phyloP scores from a whole-genome alignment of 257 asterid species.

The Jasminum sambac region DNA sequence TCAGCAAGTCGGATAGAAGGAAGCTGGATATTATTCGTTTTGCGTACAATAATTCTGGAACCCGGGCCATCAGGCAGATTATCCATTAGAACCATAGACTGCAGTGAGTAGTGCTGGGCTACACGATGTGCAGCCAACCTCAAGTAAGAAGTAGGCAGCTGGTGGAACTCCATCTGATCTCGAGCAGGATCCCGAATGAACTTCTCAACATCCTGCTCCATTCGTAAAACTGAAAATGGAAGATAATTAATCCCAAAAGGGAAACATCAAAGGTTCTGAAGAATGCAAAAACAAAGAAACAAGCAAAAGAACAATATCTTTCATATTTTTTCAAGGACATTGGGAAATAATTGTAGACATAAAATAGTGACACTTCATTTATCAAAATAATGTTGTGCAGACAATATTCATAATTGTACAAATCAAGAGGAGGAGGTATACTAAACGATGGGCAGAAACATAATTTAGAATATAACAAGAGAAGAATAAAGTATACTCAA shows the following conservation, averaged over 20 bases:
- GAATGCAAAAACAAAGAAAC: slow-evolving; percentile 1
- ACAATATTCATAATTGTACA: not conserved
- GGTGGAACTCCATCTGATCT: slow-evolving; percentile 94
- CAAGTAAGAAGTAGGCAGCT: slow-evolving; percentile 93
- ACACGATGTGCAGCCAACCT: slow-evolving; percentile 99
- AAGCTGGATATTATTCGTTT: slow-evolving; percentile 57
- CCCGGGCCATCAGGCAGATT: slow-evolving; percentile 89
- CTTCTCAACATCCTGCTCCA: slow-evolving; percentile 97
- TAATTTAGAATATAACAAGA: not conserved
- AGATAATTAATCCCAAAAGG: slow-evolving; percentile 9
- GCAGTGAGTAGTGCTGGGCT: slow-evolving; percentile 96
- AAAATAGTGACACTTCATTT: not conserved
- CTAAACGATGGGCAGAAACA: not conserved
- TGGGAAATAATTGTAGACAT: not conserved
- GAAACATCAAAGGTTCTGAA: slow-evolving; percentile 7
- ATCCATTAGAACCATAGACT: slow-evolving; percentile 93
- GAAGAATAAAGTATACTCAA: not conserved
- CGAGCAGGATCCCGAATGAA: slow-evolving; percentile 80
- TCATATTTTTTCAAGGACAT: not conserved
- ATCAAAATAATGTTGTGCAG: not conserved
- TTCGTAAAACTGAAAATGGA: slow-evolving; percentile 65
- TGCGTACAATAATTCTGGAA: slow-evolving; percentile 83
- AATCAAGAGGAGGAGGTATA: not conserved
- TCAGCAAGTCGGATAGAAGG: slow-evolving; percentile 80
- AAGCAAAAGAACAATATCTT: not conserved